Evolutionary conservation across 192 early-diverging fungal genomes (phyloP), one percentile per base, ranked within the genome.

Genomic region (Spizellomyces punctatus): DNA sequence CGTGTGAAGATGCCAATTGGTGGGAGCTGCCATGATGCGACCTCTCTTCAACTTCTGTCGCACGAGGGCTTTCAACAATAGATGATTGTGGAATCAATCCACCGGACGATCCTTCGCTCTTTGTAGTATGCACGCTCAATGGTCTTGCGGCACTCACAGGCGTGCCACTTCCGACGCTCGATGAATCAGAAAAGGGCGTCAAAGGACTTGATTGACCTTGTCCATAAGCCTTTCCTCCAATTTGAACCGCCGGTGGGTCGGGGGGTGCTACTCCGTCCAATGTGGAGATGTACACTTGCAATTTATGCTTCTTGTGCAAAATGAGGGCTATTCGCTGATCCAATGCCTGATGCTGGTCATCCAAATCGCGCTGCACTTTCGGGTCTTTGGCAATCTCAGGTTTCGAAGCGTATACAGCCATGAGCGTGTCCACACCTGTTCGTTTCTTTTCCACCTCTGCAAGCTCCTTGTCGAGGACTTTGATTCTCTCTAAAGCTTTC

Each of bases 381-480:
- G 75, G 63, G 63, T 81, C 79, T 46, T 67, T 69, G 10, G 49
- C 61, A 49, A 72, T 70, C 70, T 76, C 72, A 9, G 52, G 48
- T 54, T 73, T 67, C 16, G 60, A 47, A n/a, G 42, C 54, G 71
- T 74, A 76, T 12, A 73, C 79, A 6, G 48, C 57, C 4, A 78
- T 75, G 14, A 83, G 69, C 6, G 78, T 72, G 21, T 83, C 82
- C 6, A 83, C 64, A 6, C 76, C 79, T 46, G 61, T 57, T 7
- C 60, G 67, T 52, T 79, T 76, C 62, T 76, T 79, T 21, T 76
- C 79, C 19, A 48, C 21, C 14, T 83, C 82, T 43, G 74, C 52
- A 6, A 81, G 61, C 17, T 83, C 82, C 63, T 81, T 81, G 10
- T 83, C 82, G 12, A 83, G 57, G 0, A 46, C 10, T 68, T 83